Evolutionary conservation across 129 eudicot genomes (phyloP).

Genomic region (Flaveria linearis): DNA sequence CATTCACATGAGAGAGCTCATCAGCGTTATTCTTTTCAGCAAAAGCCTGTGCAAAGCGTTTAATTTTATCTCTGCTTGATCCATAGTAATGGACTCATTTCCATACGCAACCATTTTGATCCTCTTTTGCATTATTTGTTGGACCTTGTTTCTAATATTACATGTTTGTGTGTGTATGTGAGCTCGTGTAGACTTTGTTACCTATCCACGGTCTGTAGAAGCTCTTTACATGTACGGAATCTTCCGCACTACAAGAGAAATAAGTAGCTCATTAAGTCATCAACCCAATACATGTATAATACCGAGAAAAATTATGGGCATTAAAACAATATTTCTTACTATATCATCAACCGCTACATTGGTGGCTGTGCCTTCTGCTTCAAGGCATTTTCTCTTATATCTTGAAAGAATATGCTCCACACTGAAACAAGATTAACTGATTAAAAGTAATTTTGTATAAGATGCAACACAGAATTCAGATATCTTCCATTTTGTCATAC

Average conservation of each 20-base stretch:
- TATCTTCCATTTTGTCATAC: no score
- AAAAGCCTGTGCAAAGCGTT: conserved; percentile 41
- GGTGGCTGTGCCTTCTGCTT: not conserved
- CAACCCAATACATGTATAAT: not conserved
- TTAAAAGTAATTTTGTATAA: not conserved
- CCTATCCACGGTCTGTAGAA: conserved; percentile 51
- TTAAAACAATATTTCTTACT: not conserved
- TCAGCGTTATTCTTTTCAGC: conserved; percentile 32
- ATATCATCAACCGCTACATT: not conserved
- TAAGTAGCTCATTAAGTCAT: not conserved
- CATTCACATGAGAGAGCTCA: conserved; percentile 31
- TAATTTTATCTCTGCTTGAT: not conserved
- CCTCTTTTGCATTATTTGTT: not conserved
- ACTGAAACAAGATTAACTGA: not conserved
- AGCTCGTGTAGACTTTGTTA: not conserved
- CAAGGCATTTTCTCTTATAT: not conserved
- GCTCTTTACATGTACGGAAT: conserved; percentile 42
- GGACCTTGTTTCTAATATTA: conserved; percentile 1
- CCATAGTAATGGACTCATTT: not conserved
- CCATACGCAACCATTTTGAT: not conserved
- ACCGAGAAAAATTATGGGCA: not conserved
- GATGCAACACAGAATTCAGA: not conserved
- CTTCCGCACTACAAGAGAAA: conserved; percentile 20
- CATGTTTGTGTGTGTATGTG: not conserved
- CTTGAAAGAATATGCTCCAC: conserved; percentile 11